A percentile compares a stretch with the other conserved stretches of the same genome.
Evolutionary conservation across 2,329 filamentous ascomycete genomes (phyloP).

Genomic region (Aspergillus texensis): DNA sequence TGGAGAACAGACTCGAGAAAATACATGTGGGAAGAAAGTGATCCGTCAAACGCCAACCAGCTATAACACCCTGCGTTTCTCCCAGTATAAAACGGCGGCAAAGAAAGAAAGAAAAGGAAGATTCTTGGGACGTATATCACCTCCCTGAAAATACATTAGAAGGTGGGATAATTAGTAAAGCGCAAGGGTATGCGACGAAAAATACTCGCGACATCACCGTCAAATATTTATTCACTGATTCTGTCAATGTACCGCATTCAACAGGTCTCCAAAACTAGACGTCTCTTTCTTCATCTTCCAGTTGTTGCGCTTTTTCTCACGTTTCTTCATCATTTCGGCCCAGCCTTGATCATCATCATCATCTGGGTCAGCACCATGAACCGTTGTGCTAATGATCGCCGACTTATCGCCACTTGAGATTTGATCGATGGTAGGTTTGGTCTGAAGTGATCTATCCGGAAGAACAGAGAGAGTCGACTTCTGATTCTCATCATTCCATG

Average conservation of each 20-base stretch:
- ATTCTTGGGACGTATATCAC: not conserved
- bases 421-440: slow-evolving; percentile 35
- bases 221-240: slow-evolving; percentile 17
- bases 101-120: slow-evolving; percentile 5
- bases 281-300: slow-evolving; percentile 49
- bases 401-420: slow-evolving; percentile 28
- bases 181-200: slow-evolving; percentile 10
- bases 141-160: not conserved
- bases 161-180: slow-evolving; percentile 1
- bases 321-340: slow-evolving; percentile 54
- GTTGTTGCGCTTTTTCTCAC: slow-evolving; percentile 52
- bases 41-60: not conserved
- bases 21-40: not conserved
- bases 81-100: slow-evolving; percentile 5
- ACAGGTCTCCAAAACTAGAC: slow-evolving; percentile 38
- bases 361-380: slow-evolving; percentile 28
- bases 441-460: slow-evolving; percentile 26
- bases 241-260: slow-evolving; percentile 40
- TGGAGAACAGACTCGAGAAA: slow-evolving; percentile 1
- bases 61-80: not conserved
- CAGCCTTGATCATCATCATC: slow-evolving; percentile 55
- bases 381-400: slow-evolving; percentile 18
- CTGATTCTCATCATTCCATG: slow-evolving; percentile 42
- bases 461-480: slow-evolving; percentile 25
- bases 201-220: slow-evolving; percentile 8